phyloP scores from a whole-genome alignment of 768 basidiomycete species.

The Lentinula boryana region DNA sequence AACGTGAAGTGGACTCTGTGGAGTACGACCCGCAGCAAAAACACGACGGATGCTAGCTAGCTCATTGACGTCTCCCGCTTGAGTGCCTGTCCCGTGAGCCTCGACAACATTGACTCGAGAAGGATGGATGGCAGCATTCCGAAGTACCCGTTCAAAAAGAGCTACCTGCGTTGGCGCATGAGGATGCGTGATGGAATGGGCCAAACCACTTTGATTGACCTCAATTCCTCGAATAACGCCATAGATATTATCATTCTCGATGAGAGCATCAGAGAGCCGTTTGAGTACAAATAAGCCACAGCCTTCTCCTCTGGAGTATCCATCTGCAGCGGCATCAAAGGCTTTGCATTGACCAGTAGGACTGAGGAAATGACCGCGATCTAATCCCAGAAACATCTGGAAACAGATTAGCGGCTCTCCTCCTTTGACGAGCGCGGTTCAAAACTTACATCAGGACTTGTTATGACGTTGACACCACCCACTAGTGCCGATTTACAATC shows the following conservation, averaged over 20 bases:
- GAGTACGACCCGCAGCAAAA: constrained; percentile 35
- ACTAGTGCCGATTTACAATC: constrained; percentile 69
- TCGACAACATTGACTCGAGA: constrained; percentile 56
- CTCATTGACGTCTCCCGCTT: constrained; percentile 65
- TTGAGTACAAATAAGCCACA: constrained; percentile 69
- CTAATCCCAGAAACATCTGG: constrained; percentile 66
- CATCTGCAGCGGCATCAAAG: constrained; percentile 68
- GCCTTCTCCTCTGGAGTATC: constrained; percentile 68
- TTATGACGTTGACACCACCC: constrained; percentile 68
- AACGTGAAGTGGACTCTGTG: constrained; percentile 51
- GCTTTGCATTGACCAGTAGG: constrained; percentile 63
- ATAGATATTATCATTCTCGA: constrained; percentile 61
- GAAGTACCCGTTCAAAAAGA: constrained; percentile 47
- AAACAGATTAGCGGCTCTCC: not conserved
- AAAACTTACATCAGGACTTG: constrained; percentile 56
- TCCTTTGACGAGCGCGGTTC: constrained; percentile 13
- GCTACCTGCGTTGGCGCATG: constrained; percentile 54
- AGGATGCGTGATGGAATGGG: constrained; percentile 68
- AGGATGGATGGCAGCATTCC: constrained; percentile 36
- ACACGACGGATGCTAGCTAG: constrained; percentile 55
- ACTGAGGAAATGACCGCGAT: constrained; percentile 63
- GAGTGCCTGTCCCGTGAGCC: constrained; percentile 72
- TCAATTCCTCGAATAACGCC: constrained; percentile 67
- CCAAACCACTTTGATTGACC: constrained; percentile 64
- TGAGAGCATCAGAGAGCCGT: constrained; percentile 57